Base-by-base conservation (phyloP, 2,329 filamentous ascomycete species). In the Ascomycota sp. region DNA sequence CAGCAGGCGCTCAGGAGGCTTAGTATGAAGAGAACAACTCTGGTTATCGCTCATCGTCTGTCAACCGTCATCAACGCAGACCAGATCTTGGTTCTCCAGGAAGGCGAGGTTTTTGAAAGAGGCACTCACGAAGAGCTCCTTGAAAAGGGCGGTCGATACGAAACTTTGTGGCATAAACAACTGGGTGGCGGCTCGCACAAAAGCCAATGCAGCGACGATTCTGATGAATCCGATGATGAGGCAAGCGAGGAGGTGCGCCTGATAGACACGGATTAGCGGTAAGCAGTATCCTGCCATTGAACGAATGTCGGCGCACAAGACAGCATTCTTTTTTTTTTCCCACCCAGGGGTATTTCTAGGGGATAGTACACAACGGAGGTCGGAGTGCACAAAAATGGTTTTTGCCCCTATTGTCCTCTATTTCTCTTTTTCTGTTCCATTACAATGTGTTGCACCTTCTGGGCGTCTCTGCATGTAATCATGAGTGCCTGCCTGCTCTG, bases 31-130 rank as follows among this genome's bases (percentile, higher is more conserved):
- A 55, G 65, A n/a, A 71, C 66, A 1, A 66, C 64, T 0, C 60
- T 67, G 35, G 48, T 62, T 0, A 57, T 66, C 39, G 62, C 64
- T 25, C 63, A 63, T 40, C 44, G 58, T 28, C 44, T 57, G 5
- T 52, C 48, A 2, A 54, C 52, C 0, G 47, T 55, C 27, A 61
- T 65, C 25, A 56, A 13, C 2, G 59, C 66, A 0, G 63, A 71
- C 37, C 52, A 54, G 36, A 68, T 71, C 28, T 36, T 69, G 31
- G 65, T 70, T 3, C 48, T 71, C n/a, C 53, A 65, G 35, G 52
- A 60, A 29, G 68, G 68, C 7, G 47, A 52, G 29, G 54, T 71
- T 25, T 50, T 62, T n/a, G 65, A 72, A 45, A 52, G 54, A 26
- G 68, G 68, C 7, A 59, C 55, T 10, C 67, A 70, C 40, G 42